phyloP scores from a whole-genome alignment of 352 stramenopile species.

The Plasmopara halstedii region DNA sequence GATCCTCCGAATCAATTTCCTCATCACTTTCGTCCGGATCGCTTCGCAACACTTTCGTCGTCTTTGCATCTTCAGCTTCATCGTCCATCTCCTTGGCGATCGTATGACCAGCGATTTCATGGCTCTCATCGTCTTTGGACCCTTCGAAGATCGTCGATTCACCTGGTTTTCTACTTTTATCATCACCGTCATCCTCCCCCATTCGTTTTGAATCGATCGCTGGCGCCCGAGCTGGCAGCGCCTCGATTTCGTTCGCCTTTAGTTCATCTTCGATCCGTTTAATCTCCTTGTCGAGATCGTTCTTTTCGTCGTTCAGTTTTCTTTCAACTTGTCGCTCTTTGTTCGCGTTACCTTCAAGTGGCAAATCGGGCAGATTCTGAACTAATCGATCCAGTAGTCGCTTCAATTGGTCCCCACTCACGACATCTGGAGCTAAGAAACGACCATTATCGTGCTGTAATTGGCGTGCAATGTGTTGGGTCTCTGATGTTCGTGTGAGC shows the following conservation, averaged over 20 bases:
- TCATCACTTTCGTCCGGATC: constrained; percentile 57
- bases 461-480: constrained; percentile 32
- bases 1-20: constrained; percentile 62
- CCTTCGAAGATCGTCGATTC: too few species aligned
- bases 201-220: constrained; percentile 1
- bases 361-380: constrained; percentile 28
- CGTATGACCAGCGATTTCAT: too few species aligned
- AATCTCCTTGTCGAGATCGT: too few species aligned
- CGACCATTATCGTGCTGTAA: constrained; percentile 57
- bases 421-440: constrained; percentile 50
- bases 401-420: constrained; percentile 61
- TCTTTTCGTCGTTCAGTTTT: too few species aligned
- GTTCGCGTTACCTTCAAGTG: neutral
- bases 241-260: constrained; percentile 24
- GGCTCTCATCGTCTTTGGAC: too few species aligned
- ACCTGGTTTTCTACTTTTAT: constrained; percentile 4
- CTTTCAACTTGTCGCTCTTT: too few species aligned
- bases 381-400: constrained; percentile 59
- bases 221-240: neutral
- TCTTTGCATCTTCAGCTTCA: constrained; percentile 46
- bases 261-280: constrained; percentile 32
- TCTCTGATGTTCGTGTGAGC: constrained; percentile 40
- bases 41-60: constrained; percentile 31
- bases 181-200: constrained; percentile 1
- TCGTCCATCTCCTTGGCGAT: too few species aligned